A percentile compares a stretch with the other conserved stretches of the same genome.
These are phyloP conservation scores for Kwoniella dejecticola DNA, from an alignment of 768 basidiomycete genomes.

Conservation along the genomic window DNA sequence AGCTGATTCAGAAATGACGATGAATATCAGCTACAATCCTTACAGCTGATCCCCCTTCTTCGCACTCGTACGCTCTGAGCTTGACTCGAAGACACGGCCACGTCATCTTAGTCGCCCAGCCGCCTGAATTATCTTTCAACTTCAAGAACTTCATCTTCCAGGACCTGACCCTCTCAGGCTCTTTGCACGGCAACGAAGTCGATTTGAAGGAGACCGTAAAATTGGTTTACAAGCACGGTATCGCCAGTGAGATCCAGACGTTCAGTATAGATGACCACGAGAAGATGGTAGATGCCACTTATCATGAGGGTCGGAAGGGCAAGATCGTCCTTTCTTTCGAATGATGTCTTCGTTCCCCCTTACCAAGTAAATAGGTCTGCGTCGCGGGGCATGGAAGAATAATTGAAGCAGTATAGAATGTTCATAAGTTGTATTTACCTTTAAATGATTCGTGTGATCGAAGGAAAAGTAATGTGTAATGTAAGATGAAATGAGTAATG, in stretches of 20 bases:
- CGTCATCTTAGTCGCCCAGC: conserved; percentile 27
- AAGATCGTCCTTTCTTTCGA: conserved; percentile 18
- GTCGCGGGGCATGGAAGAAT: no score
- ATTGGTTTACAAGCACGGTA: conserved; percentile 18
- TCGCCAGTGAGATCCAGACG: conserved; percentile 10
- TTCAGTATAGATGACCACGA: conserved; percentile 22
- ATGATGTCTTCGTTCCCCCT: no score
- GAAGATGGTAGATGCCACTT: conserved; percentile 21
- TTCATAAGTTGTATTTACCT: background rate
- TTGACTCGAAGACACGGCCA: conserved; percentile 24
- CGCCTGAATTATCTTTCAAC: conserved; percentile 15
- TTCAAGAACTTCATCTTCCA: conserved; percentile 27
- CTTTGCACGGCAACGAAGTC: conserved; percentile 20
- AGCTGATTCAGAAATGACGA: no score
- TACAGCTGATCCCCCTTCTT: conserved; percentile 21
- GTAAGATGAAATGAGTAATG: background rate
- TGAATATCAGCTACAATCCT: conserved; percentile 24
- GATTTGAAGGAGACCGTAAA: conserved; percentile 26
- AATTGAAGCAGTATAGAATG: no score
- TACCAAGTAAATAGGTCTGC: no score
- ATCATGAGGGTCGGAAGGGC: conserved; percentile 21
- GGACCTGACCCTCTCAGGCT: conserved; percentile 22
- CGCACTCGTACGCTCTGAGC: conserved; percentile 18
- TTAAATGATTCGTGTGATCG: background rate
- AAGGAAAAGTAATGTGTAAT: background rate